Evolutionary conservation across 306 rosid genomes (phyloP).

Genomic region (Boehmeria nivea): DNA sequence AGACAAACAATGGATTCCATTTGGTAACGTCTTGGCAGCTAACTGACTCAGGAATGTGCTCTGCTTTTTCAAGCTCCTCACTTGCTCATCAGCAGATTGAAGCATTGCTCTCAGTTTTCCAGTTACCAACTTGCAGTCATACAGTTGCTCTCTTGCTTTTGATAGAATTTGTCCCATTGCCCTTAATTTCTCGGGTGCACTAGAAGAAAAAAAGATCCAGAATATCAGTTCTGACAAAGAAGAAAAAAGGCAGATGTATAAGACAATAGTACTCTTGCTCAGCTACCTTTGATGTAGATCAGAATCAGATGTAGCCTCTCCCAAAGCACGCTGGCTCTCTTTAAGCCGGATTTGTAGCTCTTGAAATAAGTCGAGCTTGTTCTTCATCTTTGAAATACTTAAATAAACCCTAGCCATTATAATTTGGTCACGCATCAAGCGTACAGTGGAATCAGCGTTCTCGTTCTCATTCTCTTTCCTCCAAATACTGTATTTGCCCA

Average conservation of each 20-base stretch:
- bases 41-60: conserved; percentile 91
- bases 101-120: conserved; percentile 91
- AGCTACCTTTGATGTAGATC: conserved; percentile 66
- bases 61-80: conserved; percentile 79
- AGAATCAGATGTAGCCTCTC: conserved; percentile 65
- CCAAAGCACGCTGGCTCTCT: conserved; percentile 67
- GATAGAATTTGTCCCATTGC: conserved; percentile 75
- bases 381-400: conserved; percentile 73
- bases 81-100: conserved; percentile 82
- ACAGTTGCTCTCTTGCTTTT: conserved; percentile 66
- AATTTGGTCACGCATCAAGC: conserved; percentile 86
- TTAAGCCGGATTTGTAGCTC: conserved; percentile 51
- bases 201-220: conserved; percentile 35
- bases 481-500: conserved; percentile 91
- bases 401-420: conserved; percentile 87
- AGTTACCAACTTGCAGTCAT: conserved; percentile 79
- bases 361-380: conserved; percentile 41
- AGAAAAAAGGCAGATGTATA: conserved; percentile 7
- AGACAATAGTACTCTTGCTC: conserved; percentile 5
- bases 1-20: conserved; percentile 84
- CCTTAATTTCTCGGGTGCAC: conserved; percentile 63
- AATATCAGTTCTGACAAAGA: conserved; percentile 11
- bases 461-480: conserved; percentile 82
- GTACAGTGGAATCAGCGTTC: conserved; percentile 63
- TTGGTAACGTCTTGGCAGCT: conserved; percentile 92